These are phyloP conservation scores for Leucocoprinus birnbaumii DNA, from an alignment of 768 basidiomycete genomes.

Conservation along the genomic window DNA sequence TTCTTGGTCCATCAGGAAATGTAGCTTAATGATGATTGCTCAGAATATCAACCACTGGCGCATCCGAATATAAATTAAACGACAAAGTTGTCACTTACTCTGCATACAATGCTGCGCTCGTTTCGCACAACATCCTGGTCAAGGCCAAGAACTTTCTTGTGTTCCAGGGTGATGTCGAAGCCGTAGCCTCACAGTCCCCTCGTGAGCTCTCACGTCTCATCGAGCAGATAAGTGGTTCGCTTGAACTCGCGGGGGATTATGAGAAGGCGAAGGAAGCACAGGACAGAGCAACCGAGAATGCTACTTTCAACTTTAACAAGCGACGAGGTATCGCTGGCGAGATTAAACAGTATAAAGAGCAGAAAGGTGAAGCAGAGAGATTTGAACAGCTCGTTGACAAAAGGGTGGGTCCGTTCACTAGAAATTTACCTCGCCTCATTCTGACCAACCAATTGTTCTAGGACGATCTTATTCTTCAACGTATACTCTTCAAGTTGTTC, in stretches of 20 bases:
- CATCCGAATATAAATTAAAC: constrained; percentile 91
- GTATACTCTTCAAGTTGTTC: constrained; percentile 84
- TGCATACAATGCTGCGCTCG: constrained; percentile 84
- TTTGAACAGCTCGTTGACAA: constrained; percentile 79
- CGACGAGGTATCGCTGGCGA: constrained; percentile 91
- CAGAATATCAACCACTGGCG: constrained; percentile 85
- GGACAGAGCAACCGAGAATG: constrained; percentile 90
- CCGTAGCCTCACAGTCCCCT: constrained; percentile 92
- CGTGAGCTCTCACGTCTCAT: constrained; percentile 87
- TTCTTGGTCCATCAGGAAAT: background rate
- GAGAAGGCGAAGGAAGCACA: constrained; percentile 85
- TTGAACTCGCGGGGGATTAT: constrained; percentile 87
- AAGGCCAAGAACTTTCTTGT: constrained; percentile 99
- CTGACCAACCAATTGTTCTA: constrained; percentile 24
- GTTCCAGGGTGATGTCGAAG: constrained; percentile 98
- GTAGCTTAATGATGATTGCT: constrained; percentile 1
- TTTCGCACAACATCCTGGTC: constrained; percentile 91
- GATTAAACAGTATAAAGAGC: constrained; percentile 96
- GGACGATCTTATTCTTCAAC: constrained; percentile 81
- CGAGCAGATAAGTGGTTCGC: constrained; percentile 93
- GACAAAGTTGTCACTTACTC: constrained; percentile 77
- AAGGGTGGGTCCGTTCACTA: constrained; percentile 45
- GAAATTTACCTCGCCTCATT: background rate
- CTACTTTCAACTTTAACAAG: constrained; percentile 93
- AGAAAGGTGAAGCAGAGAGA: constrained; percentile 88